Percentiles rank a stretch among this genome's conserved stretches.
phyloP scores from a whole-genome alignment of 352 stramenopile genomes.

The Phytophthora hibernalis region DNA sequence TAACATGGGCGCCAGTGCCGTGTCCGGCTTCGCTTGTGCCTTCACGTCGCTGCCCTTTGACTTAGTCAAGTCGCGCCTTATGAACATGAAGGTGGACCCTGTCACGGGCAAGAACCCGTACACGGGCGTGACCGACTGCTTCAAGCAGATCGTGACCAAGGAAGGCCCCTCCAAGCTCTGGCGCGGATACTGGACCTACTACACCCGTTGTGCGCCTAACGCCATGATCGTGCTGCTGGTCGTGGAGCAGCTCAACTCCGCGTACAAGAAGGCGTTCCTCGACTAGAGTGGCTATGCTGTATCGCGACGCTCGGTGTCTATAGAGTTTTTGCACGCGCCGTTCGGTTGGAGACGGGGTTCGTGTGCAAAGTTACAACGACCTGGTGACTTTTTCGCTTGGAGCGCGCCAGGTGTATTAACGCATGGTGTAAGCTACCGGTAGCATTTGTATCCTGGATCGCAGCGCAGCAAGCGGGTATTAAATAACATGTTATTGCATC shows the following conservation, averaged over 20 bases:
- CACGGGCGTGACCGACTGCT: constrained; percentile 95
- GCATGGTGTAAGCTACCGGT: constrained; percentile 14
- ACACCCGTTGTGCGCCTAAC: constrained; percentile 98
- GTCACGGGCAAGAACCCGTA: constrained; percentile 94
- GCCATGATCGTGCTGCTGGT: constrained; percentile 99
- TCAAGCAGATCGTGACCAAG: constrained; percentile 94
- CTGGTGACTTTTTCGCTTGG: neutral
- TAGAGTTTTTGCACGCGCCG: constrained; percentile 33
- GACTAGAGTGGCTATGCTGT: no score
- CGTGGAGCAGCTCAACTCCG: constrained; percentile 95
- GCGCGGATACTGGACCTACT: constrained; percentile 98
- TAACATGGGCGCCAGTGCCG: constrained; percentile 93
- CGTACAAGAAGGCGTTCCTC: constrained; percentile 81
- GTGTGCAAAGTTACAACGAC: constrained; percentile 26
- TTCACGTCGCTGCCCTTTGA: constrained; percentile 99
- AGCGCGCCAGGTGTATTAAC: constrained; percentile 21
- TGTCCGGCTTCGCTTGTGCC: constrained; percentile 97
- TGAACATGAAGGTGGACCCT: constrained; percentile 96
- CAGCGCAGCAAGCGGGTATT: constrained; percentile 27
- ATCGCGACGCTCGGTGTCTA: constrained; percentile 26
- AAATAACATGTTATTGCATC: constrained; percentile 46
- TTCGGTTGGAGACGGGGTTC: constrained; percentile 9
- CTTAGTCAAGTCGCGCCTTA: constrained; percentile 98
- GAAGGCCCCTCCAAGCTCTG: constrained; percentile 97
- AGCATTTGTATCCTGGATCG: constrained; percentile 20